Evolutionary conservation across 2,329 filamentous ascomycete species (phyloP), one percentile per base, ranked within the genome.

Genomic region (Dendryphion nanum): DNA sequence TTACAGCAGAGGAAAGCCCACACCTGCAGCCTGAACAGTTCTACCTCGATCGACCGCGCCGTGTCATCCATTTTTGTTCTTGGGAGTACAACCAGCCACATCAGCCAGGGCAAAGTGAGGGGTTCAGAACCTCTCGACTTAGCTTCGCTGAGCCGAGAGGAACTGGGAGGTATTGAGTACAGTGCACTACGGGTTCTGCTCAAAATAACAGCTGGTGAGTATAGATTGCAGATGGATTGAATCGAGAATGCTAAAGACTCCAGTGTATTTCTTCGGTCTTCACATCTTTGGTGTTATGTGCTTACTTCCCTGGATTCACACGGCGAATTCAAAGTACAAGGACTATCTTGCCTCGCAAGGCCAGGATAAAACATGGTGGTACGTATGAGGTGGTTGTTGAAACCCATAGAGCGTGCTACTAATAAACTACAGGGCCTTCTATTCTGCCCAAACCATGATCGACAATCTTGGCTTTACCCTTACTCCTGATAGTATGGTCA

Each of bases 401-500:
- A 8, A n/a, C n/a, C n/a, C n/a, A n/a, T n/a, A n/a, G n/a, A n/a
- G n/a, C 8, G 6, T 8, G 14, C 31, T 20, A 16, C 5, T 64
- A 63, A 5, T 50, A 43, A 18, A 59, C 21, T 14, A 30, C 29
- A 48, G 48, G 50, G 44, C 37, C 6, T 41, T 53, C 32, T 53
- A 48, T 50, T 72, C 74, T 1, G 60, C 74, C 1, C 72, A 75
- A 45, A 77, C 74, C 2, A 75, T 75, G 68, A 50, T 70, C 4
- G 60, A 69, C 46, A 78, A 78, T 45, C 63, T 78, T 8, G 76
- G 76, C 20, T 73, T 76, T 43, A 76, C 74, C 1, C 64, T 79
- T 7, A 78, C 75, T 0, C 72, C 75, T 0, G 73, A 77, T 41
- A 76, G 72, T 2, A 81, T 86, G 69, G 68, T 77, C 4, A 75